These are phyloP conservation scores for Rutstroemia sp. DNA, from an alignment of 2,329 filamentous ascomycete species.

Conservation along the genomic window DNA sequence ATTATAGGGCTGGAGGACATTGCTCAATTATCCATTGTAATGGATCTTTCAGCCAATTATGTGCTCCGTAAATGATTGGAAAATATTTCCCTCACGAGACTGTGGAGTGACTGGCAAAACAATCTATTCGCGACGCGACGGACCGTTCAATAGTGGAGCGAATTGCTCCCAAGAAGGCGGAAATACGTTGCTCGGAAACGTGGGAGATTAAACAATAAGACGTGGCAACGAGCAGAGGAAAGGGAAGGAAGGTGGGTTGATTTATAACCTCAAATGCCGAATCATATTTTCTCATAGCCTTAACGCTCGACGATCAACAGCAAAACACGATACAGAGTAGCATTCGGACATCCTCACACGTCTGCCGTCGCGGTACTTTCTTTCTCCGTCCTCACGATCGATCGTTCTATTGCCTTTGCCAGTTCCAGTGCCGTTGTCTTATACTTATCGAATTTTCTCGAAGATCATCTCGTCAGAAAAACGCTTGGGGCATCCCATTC, in stretches of 20 bases:
- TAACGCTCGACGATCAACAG: no score
- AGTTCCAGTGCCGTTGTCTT: no score
- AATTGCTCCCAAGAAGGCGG: background rate
- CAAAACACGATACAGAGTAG: no score
- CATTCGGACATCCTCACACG: no score
- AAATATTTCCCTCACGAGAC: background rate
- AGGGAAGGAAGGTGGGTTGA: background rate
- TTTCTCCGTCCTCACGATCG: no score
- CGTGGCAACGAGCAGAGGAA: background rate
- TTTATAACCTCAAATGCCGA: background rate
- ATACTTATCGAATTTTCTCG: no score
- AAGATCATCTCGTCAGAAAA: background rate
- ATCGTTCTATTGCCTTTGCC: no score
- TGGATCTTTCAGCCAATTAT: background rate
- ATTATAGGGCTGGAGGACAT: background rate
- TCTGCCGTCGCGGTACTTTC: no score
- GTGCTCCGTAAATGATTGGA: background rate
- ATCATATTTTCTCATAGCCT: no score
- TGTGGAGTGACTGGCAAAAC: no score
- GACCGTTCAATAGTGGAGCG: background rate
- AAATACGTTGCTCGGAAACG: background rate
- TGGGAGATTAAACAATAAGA: background rate
- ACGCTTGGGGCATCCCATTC: constrained; percentile 4
- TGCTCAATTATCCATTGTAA: no score
- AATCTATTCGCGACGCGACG: no score